A percentile compares a stretch with the other conserved stretches of the same genome.
These are phyloP conservation scores for Aegilops sharonensis DNA, from an alignment of 176 grass and related monocot genomes.

Conservation along the genomic window DNA sequence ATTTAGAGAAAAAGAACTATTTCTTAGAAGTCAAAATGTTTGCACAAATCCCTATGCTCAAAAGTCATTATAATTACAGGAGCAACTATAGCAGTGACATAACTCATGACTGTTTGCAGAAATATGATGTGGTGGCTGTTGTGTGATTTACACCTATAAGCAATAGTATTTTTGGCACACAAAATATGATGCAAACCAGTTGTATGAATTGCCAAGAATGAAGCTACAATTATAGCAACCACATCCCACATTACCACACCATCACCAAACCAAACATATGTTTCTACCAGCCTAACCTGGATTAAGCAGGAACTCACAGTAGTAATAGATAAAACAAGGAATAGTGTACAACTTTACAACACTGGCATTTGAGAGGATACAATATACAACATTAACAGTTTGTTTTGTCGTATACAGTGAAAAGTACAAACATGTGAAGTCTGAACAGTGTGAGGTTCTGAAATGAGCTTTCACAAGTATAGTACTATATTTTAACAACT, in stretches of 20 bases:
- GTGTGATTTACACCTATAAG: neutral
- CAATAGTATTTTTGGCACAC: neutral
- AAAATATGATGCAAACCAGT: neutral
- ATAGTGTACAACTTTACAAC: neutral
- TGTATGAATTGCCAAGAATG: neutral
- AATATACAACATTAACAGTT: slow-evolving; percentile 24
- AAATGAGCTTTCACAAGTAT: slow-evolving; percentile 16
- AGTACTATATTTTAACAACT: slow-evolving; percentile 9
- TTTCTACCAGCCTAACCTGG: neutral
- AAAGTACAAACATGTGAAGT: neutral
- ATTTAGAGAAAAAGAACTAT: neutral
- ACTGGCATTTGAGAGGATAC: slow-evolving; percentile 15
- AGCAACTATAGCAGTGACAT: neutral
- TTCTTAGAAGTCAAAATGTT: neutral
- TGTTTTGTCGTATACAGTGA: neutral
- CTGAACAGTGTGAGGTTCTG: neutral
- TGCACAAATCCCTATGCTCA: neutral
- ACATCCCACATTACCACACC: neutral
- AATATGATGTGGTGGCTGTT: neutral
- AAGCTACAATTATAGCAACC: neutral
- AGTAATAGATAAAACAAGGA: neutral
- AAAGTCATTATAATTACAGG: neutral
- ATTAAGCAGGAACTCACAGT: neutral
- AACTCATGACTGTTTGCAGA: neutral
- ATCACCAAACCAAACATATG: neutral